Conservation (phyloP, 2,329 filamentous ascomycete species). For the Calycina marina region DNA sequence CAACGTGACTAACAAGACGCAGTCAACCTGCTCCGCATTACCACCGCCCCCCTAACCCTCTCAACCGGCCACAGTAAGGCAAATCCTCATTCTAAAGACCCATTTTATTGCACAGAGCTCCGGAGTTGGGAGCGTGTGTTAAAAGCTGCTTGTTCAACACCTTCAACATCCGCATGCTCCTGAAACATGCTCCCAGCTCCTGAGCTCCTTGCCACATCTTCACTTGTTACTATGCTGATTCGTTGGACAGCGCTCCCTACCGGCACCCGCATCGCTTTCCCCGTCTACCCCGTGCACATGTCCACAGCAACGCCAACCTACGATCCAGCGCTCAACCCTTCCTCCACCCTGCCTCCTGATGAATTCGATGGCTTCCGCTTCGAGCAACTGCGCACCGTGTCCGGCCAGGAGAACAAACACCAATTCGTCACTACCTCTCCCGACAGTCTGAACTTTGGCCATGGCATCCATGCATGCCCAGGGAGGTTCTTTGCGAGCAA, state of each 20-base stretch:
- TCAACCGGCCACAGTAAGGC: conserved; percentile 24
- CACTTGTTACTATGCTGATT: too few species aligned
- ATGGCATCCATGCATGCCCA: conserved; percentile 17
- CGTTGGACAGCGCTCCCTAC: conserved; percentile 22
- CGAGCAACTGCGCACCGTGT: conserved; percentile 10
- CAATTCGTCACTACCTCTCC: conserved; percentile 24
- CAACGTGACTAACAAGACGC: neutral
- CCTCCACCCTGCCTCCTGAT: conserved; percentile 1
- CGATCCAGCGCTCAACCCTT: conserved; percentile 16
- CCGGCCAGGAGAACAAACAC: conserved; percentile 17
- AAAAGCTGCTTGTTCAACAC: too few species aligned
- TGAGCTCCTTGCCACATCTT: too few species aligned
- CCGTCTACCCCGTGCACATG: conserved; percentile 15
- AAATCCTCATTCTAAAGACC: too few species aligned
- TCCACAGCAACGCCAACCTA: conserved; percentile 14
- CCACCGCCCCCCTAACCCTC: conserved; percentile 17
- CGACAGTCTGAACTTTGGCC: conserved; percentile 25
- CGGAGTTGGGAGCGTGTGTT: too few species aligned
- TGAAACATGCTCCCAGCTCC: too few species aligned
- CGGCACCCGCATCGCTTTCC: conserved; percentile 19
- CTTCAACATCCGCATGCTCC: too few species aligned
- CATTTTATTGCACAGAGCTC: too few species aligned
- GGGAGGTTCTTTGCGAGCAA: conserved; percentile 9
- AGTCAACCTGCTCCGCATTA: conserved; percentile 13
- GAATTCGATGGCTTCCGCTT: conserved; percentile 17